These are phyloP conservation scores for Fulvia fulva DNA, from an alignment of 2,329 filamentous ascomycete genomes.

Conservation along the genomic window DNA sequence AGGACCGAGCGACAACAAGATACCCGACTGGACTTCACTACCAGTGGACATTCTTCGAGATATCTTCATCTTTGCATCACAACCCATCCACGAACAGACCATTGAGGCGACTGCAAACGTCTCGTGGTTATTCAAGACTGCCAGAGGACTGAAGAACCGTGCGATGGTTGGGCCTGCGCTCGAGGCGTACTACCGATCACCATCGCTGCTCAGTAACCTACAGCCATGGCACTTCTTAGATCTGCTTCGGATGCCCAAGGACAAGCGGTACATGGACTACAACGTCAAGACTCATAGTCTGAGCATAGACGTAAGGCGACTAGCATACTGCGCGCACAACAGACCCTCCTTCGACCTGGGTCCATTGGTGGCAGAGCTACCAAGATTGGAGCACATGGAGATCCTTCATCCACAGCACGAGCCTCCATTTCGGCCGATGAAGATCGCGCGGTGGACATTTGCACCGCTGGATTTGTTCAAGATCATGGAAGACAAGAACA, in stretches of 20 bases:
- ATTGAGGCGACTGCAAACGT: conserved; percentile 24
- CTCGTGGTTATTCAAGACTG: conserved; percentile 33
- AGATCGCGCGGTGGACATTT: conserved; percentile 58
- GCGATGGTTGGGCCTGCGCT: conserved; percentile 35
- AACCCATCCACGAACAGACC: conserved; percentile 22
- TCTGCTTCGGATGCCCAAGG: conserved; percentile 24
- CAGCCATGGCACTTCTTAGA: conserved; percentile 32
- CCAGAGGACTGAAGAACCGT: conserved; percentile 28
- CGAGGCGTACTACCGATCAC: conserved; percentile 35
- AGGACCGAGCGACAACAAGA: conserved; percentile 32
- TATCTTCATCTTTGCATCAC: conserved; percentile 34
- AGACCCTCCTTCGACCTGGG: conserved; percentile 54
- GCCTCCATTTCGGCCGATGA: conserved; percentile 60
- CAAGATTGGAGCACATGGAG: conserved; percentile 65
- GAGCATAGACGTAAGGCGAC: conserved; percentile 62
- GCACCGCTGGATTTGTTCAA: conserved; percentile 62
- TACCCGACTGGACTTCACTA: conserved; percentile 34
- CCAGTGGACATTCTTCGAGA: conserved; percentile 34
- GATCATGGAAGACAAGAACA: conserved; percentile 51
- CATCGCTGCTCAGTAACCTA: conserved; percentile 27
- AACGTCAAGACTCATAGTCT: conserved; percentile 66
- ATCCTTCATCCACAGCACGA: conserved; percentile 68
- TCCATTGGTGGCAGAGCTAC: conserved; percentile 59
- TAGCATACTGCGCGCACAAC: conserved; percentile 52
- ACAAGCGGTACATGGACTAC: conserved; percentile 53